phyloP scores from a whole-genome alignment of 192 early-diverging fungal genomes.

The Funneliformis mosseae region DNA sequence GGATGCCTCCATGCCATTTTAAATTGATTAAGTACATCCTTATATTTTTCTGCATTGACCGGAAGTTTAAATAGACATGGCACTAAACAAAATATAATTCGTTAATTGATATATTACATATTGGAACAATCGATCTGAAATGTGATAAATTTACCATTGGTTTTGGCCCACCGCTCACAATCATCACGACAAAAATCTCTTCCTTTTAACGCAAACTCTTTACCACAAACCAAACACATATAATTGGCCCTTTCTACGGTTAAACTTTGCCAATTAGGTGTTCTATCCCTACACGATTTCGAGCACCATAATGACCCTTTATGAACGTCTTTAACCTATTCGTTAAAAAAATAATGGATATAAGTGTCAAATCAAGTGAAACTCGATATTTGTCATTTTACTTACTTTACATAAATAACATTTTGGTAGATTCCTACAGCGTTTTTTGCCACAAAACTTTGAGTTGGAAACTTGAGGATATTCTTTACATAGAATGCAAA shows the following conservation, averaged over 20 bases:
- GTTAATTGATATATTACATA: neutral
- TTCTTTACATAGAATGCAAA: conserved; percentile 17
- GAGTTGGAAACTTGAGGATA: neutral
- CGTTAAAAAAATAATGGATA: neutral
- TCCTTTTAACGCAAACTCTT: conserved; percentile 1
- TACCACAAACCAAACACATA: neutral
- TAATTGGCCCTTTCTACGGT: conserved; percentile 1
- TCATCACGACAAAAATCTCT: conserved; percentile 8
- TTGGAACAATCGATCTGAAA: neutral
- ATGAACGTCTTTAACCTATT: neutral
- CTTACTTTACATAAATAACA: conserved; percentile 21
- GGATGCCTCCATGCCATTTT: conserved; percentile 26
- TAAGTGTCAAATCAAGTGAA: neutral
- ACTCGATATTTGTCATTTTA: neutral
- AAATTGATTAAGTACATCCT: conserved; percentile 31
- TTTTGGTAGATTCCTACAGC: conserved; percentile 14
- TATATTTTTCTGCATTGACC: conserved; percentile 16
- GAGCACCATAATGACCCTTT: conserved; percentile 8
- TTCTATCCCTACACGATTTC: conserved; percentile 6
- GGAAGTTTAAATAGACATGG: conserved; percentile 25
- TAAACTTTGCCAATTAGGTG: conserved; percentile 9
- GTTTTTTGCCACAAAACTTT: conserved; percentile 13
- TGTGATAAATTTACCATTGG: neutral
- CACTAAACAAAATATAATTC: neutral
- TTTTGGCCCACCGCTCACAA: neutral